These are phyloP conservation scores for Moelleriella libera DNA, from an alignment of 2,329 filamentous ascomycete species.

Conservation along the genomic window DNA sequence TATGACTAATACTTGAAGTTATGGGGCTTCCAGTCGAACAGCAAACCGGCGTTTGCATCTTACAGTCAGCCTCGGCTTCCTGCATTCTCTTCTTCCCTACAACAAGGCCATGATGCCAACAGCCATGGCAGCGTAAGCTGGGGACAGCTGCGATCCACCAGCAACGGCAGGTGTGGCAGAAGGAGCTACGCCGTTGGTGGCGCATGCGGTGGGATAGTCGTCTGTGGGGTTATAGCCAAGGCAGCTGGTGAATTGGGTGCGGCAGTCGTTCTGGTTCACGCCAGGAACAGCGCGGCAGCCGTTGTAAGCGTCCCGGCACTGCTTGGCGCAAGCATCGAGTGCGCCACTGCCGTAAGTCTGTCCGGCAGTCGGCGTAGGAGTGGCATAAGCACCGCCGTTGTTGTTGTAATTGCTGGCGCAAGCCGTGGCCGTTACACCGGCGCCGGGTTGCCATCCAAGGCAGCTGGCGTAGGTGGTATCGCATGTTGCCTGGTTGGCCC, in stretches of 20 bases:
- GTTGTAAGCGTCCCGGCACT: neutral
- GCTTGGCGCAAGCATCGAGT: neutral
- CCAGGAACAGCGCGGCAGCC: neutral
- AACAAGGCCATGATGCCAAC: neutral
- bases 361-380: neutral
- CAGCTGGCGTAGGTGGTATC: neutral
- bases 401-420: neutral
- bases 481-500: neutral
- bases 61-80: too few relatives aligned
- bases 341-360: neutral
- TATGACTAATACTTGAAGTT: too few relatives aligned
- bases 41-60: too few relatives aligned
- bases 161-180: neutral
- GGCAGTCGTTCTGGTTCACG: neutral
- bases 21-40: too few relatives aligned
- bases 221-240: slow-evolving; percentile 1
- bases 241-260: slow-evolving; percentile 1
- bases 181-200: neutral
- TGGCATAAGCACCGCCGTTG: neutral
- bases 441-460: neutral
- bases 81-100: neutral
- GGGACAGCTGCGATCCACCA: slow-evolving; percentile 1
- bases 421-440: neutral
- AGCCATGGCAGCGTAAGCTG: slow-evolving; percentile 1
- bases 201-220: neutral